A percentile compares a stretch with the other conserved stretches of the same genome.
Conservation (phyloP, 116 monocot species). For the Cymodocea nodosa region DNA sequence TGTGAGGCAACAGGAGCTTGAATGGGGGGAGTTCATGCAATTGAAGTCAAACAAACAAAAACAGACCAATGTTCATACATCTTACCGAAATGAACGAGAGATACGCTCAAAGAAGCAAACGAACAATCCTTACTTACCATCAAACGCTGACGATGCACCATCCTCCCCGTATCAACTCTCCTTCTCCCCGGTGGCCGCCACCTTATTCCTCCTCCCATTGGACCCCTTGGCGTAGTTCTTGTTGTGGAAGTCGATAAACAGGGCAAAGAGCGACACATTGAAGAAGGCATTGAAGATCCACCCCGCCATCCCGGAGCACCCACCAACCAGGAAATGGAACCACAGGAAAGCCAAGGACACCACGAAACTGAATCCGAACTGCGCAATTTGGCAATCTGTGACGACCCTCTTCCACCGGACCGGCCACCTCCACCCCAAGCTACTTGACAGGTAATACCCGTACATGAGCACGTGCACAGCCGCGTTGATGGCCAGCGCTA, state of each 20-base stretch:
- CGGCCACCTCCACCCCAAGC: conserved; percentile 52
- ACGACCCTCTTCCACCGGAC: conserved; percentile 64
- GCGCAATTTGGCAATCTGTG: conserved; percentile 60
- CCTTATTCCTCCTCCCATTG: background rate
- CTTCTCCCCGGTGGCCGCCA: too few species aligned
- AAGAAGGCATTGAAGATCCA: conserved; percentile 76
- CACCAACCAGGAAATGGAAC: conserved; percentile 45
- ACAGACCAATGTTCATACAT: too few species aligned
- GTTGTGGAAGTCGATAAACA: conserved; percentile 68
- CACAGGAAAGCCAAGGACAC: conserved; percentile 50
- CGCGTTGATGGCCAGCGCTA: conserved; percentile 82
- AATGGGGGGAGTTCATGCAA: too few species aligned
- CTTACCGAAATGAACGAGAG: too few species aligned
- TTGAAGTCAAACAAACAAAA: too few species aligned
- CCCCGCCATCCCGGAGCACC: conserved; percentile 47
- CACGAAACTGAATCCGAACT: conserved; percentile 68
- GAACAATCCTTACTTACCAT: too few species aligned
- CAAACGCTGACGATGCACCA: too few species aligned
- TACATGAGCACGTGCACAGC: conserved; percentile 79
- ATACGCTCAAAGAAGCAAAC: too few species aligned
- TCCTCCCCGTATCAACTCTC: too few species aligned
- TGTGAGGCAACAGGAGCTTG: too few species aligned
- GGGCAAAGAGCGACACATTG: conserved; percentile 55
- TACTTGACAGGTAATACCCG: conserved; percentile 51
- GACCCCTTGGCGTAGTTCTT: conserved; percentile 4